A percentile compares a stretch with the other conserved stretches of the same genome.
Evolutionary conservation across 2,329 filamentous ascomycete genomes (phyloP).

Genomic region (Pseudogymnoascus sp.): DNA sequence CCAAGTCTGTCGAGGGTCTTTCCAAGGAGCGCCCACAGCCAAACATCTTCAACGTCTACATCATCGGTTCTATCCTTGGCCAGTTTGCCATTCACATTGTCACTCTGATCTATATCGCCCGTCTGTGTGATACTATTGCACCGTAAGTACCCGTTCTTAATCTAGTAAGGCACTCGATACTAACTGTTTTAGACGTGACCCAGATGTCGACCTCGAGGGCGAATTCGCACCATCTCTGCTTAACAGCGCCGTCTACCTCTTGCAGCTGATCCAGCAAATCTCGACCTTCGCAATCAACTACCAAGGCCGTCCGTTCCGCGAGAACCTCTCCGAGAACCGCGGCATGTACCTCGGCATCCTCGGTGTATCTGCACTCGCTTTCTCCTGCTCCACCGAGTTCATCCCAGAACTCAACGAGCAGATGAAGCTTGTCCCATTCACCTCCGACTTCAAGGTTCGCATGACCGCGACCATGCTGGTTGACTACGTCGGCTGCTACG

Average conservation of each 20-base stretch:
- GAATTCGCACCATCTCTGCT: slow-evolving; percentile 90
- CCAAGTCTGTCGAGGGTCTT: slow-evolving; percentile 86
- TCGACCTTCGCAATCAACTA: slow-evolving; percentile 99
- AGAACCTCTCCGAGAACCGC: slow-evolving; percentile 88
- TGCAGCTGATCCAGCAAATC: slow-evolving; percentile 97
- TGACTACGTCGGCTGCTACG: slow-evolving; percentile 79
- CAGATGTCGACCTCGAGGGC: slow-evolving; percentile 79
- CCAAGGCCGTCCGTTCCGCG: slow-evolving; percentile 94
- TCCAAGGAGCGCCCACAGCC: slow-evolving; percentile 96
- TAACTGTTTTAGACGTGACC: slow-evolving; percentile 37
- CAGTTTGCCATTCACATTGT: slow-evolving; percentile 95
- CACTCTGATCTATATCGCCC: slow-evolving; percentile 88
- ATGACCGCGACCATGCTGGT: slow-evolving; percentile 78
- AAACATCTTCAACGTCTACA: slow-evolving; percentile 98
- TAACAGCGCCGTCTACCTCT: slow-evolving; percentile 92
- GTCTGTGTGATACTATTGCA: slow-evolving; percentile 75
- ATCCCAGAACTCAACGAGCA: slow-evolving; percentile 90
- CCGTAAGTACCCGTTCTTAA: slow-evolving; percentile 50
- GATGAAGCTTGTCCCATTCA: slow-evolving; percentile 87
- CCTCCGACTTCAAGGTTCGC: slow-evolving; percentile 75
- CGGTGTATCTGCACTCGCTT: slow-evolving; percentile 80
- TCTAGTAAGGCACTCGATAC: not conserved
- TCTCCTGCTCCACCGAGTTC: slow-evolving; percentile 90
- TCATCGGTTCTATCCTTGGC: slow-evolving; percentile 92
- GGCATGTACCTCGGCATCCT: slow-evolving; percentile 98